A percentile compares a stretch with the other conserved stretches of the same genome.
Evolutionary conservation across 345 rosid species (phyloP).

Genomic region (Gossypium arboreum): DNA sequence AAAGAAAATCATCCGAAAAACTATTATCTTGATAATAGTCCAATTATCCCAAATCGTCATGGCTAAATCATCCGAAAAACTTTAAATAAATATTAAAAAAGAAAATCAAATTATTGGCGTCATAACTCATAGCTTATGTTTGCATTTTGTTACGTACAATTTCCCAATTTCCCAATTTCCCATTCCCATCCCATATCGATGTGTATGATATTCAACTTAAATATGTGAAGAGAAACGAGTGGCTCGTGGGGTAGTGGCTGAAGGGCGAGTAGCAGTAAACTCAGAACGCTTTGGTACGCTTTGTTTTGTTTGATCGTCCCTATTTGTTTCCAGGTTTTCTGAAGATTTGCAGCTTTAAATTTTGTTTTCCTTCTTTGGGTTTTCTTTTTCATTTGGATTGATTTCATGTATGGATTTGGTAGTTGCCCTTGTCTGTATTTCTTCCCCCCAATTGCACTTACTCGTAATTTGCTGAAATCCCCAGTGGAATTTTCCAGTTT

Average conservation of each 20-base stretch:
- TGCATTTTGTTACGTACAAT: background rate
- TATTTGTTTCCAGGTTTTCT: background rate
- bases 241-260: too few relatives aligned
- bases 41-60: too few relatives aligned
- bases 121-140: background rate
- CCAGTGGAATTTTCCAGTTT: background rate
- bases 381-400: background rate
- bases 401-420: background rate
- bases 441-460: background rate
- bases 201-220: background rate
- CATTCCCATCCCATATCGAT: background rate
- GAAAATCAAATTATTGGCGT: background rate
- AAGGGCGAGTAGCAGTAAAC: background rate
- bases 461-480: background rate
- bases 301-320: background rate
- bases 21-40: too few relatives aligned
- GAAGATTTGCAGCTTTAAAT: background rate
- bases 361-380: background rate
- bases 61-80: too few relatives aligned
- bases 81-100: too few relatives aligned
- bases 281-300: background rate
- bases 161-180: too few relatives aligned
- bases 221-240: background rate
- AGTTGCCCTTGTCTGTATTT: background rate
- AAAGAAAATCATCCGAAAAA: too few relatives aligned